Evolutionary conservation across 805 yeast species (phyloP).

Genomic region (Candida peoriensis): DNA sequence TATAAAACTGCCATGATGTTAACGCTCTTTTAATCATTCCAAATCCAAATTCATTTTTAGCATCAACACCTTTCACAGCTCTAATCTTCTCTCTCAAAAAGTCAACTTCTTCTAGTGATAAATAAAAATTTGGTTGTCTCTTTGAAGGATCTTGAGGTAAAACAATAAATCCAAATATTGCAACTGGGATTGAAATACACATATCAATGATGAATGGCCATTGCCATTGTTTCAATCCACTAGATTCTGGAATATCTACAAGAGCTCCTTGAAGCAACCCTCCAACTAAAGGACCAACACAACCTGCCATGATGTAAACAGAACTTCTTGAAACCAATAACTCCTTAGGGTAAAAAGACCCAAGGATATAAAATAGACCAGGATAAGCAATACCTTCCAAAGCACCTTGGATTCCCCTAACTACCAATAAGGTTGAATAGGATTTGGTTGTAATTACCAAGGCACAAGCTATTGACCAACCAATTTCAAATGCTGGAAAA

Average conservation of each 20-base stretch:
- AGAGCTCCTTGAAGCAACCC: slow-evolving; percentile 5
- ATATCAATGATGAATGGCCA: slow-evolving; percentile 43
- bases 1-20: slow-evolving; percentile 5
- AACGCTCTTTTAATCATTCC: not conserved
- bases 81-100: not conserved
- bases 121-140: slow-evolving; percentile 1
- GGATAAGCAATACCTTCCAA: slow-evolving; percentile 17
- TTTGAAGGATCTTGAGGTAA: slow-evolving; percentile 35
- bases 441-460: slow-evolving; percentile 9
- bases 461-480: slow-evolving; percentile 46
- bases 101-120: slow-evolving; percentile 2
- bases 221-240: slow-evolving; percentile 52
- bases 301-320: slow-evolving; percentile 11
- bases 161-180: slow-evolving; percentile 39
- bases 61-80: not conserved
- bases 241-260: slow-evolving; percentile 30
- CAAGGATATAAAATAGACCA: slow-evolving; percentile 13
- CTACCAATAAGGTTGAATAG: slow-evolving; percentile 30
- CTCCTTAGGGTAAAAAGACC: slow-evolving; percentile 10
- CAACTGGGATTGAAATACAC: slow-evolving; percentile 3
- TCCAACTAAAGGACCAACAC: slow-evolving; percentile 17
- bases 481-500: slow-evolving; percentile 7
- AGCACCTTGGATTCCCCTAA: slow-evolving; percentile 55
- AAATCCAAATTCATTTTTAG: not conserved
- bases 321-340: slow-evolving; percentile 14